These are phyloP conservation scores for Pythium biforme DNA, from an alignment of 352 stramenopile genomes.

Conservation along the genomic window DNA sequence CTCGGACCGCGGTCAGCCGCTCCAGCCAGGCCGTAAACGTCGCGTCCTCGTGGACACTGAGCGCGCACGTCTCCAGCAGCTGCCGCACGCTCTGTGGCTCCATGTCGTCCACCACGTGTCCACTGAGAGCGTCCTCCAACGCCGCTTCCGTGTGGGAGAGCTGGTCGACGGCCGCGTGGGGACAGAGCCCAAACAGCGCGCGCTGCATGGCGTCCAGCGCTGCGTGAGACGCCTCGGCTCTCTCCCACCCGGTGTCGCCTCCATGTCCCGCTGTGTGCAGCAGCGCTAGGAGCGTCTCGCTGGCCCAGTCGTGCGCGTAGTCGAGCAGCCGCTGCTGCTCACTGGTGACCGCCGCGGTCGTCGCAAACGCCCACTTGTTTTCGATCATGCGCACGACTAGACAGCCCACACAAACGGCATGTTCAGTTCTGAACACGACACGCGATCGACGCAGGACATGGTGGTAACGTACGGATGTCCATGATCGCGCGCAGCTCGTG, in stretches of 20 bases:
- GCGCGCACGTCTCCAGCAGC: constrained; percentile 17
- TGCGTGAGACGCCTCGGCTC: background rate
- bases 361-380: constrained; percentile 18
- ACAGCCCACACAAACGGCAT: background rate
- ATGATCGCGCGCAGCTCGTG: constrained; percentile 14
- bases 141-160: background rate
- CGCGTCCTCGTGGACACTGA: background rate
- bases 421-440: background rate
- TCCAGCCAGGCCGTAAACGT: constrained; percentile 6
- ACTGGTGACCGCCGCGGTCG: background rate
- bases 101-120: background rate
- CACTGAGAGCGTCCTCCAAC: constrained; percentile 4
- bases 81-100: background rate
- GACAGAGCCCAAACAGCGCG: constrained; percentile 9
- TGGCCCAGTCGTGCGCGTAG: constrained; percentile 26
- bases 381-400: constrained; percentile 22
- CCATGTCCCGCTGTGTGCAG: background rate
- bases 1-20: background rate
- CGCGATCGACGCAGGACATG: background rate
- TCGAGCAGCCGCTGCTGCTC: constrained; percentile 18
- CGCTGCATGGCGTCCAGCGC: constrained; percentile 13
- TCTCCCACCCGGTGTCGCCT: background rate
- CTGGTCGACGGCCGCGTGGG: background rate
- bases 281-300: constrained; percentile 20
- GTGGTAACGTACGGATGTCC: constrained; percentile 8